Evolutionary conservation across 1,284 basidiomycete genomes (phyloP), one percentile per base, ranked within the genome.

Genomic region (Marasmius oreades): DNA sequence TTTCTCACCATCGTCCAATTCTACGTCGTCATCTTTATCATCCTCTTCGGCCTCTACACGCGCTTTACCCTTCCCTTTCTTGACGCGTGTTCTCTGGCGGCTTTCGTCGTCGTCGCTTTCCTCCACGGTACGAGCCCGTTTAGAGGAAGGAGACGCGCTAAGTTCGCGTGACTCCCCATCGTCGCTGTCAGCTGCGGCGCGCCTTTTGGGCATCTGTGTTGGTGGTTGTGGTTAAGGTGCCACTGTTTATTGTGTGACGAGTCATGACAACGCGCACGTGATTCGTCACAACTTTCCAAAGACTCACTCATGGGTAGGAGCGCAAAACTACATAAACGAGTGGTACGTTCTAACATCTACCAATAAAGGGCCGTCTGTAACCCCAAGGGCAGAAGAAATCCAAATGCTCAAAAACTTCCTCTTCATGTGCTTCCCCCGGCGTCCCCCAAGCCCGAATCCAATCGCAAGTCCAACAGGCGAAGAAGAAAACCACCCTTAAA

Each of bases 401-500:
- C n/a, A 74, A 69, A 58, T 62, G 65, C 3, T 66, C 66, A 20
- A 16, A 6, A 36, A 33, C 62, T 28, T 58, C 61, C 44, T 55
- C 66, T 16, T 37, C 63, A 26, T 50, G 58, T n/a, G 46, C 55
- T 7, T 26, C 57, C n/a, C 28, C 59, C 8, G 28, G 52, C 0
- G 16, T 55, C 28, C 39, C 50, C 11, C 57, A 62, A 18, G 58
- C 58, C 1, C 65, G 66, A 52, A 59, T 58, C 1, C 62, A 66
- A 52, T 16, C 39, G 16, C 59, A 59, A 26, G 5, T 53, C 10
- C 54, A 59, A n/a, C 23, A 31, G 1, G 60, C 66, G 1, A 65
- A 65, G 56, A 69, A 68, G 67, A 84, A 80, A 61, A 76, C 79
- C 0, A 77, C 69, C 2, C 63, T 85, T 56, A 82, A 79, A 59